Evolutionary conservation across 306 rosid species (phyloP).

Genomic region (Trifolium pratense): DNA sequence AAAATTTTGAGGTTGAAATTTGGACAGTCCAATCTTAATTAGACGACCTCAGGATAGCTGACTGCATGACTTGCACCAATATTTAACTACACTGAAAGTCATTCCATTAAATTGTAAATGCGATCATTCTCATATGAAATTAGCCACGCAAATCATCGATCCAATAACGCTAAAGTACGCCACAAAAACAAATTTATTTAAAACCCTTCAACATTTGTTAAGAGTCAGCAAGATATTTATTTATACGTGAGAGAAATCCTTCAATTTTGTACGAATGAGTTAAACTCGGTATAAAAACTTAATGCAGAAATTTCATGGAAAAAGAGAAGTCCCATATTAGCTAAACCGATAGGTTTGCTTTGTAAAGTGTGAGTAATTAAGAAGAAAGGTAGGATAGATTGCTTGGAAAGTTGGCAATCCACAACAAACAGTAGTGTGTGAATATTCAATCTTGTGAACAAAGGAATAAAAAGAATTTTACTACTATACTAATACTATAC

Average conservation of each 20-base stretch:
- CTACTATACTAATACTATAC: not conserved
- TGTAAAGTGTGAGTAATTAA: not conserved
- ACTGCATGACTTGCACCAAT: no score
- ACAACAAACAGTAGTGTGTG: slow-evolving; percentile 13
- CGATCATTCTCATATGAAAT: not conserved
- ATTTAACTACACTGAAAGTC: no score
- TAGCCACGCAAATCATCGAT: not conserved
- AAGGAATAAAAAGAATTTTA: slow-evolving; percentile 13
- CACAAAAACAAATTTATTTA: not conserved
- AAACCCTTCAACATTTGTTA: not conserved
- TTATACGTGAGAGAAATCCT: no score
- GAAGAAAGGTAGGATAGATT: slow-evolving; percentile 3
- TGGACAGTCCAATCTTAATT: no score
- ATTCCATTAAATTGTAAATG: not conserved
- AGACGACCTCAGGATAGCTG: no score
- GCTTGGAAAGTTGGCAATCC: slow-evolving; percentile 23
- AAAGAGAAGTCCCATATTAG: no score
- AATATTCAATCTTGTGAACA: slow-evolving; percentile 32
- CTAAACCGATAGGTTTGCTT: not conserved
- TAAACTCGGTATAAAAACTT: no score
- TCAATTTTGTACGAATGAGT: no score
- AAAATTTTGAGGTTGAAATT: no score
- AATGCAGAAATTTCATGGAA: no score
- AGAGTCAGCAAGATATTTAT: no score
- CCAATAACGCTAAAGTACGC: not conserved